phyloP scores from a whole-genome alignment of 116 monocot species.

The Zostera marina region DNA sequence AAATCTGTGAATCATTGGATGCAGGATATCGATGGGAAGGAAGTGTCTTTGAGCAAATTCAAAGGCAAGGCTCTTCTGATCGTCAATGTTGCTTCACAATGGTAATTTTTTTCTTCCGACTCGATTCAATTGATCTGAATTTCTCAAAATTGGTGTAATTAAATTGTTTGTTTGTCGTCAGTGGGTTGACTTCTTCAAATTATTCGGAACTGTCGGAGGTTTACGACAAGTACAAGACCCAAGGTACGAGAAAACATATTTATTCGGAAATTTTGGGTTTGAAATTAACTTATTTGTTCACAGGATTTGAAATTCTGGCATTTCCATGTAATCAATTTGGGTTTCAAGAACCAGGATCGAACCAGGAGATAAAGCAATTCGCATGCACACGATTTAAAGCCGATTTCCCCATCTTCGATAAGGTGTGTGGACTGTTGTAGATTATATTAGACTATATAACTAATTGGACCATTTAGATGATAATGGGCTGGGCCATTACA shows the following conservation, averaged over 20 bases:
- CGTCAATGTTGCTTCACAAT: conserved; percentile 97
- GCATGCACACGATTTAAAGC: conserved; percentile 95
- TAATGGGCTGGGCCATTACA: no score
- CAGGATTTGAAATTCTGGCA: conserved; percentile 94
- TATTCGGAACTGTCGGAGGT: conserved; percentile 82
- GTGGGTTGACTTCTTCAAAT: conserved; percentile 84
- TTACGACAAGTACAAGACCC: conserved; percentile 87
- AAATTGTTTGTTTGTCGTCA: no score
- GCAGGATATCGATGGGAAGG: conserved; percentile 95
- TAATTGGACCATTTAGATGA: no score
- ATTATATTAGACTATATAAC: no score
- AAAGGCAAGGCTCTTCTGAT: conserved; percentile 78
- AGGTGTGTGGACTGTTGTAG: conserved; percentile 21
- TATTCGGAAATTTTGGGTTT: neutral
- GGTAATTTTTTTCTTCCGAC: no score
- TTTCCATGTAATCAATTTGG: conserved; percentile 99
- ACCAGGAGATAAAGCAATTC: conserved; percentile 85
- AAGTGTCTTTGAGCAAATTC: conserved; percentile 85
- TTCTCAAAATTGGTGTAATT: no score
- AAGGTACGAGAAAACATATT: no score
- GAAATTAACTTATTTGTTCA: conserved; percentile 1
- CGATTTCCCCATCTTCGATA: conserved; percentile 97
- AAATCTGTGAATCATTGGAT: neutral
- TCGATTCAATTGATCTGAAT: no score
- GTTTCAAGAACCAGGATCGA: conserved; percentile 92